Conservation (phyloP, 106 monocot species). For the Allium sativum region DNA sequence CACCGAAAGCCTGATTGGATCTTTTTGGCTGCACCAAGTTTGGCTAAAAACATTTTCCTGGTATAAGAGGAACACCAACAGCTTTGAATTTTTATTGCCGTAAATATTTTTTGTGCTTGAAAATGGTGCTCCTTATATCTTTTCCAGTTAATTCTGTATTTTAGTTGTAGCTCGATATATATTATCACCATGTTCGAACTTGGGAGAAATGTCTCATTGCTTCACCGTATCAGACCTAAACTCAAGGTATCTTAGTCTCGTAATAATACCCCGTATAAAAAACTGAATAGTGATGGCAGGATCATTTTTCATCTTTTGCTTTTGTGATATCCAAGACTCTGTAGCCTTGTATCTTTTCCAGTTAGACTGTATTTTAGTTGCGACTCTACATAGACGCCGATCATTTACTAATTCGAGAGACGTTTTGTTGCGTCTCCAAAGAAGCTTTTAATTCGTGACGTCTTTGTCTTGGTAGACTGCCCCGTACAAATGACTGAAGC, state of each 20-base stretch:
- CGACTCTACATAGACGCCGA: constrained; percentile 14
- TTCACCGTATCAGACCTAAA: not conserved
- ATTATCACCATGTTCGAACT: not conserved
- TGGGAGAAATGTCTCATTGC: not conserved
- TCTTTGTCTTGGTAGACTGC: constrained; percentile 6
- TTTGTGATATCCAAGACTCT: constrained; percentile 21
- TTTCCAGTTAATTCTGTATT: too few relatives aligned
- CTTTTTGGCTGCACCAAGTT: constrained; percentile 15
- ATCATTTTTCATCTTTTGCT: not conserved
- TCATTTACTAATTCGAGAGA: not conserved
- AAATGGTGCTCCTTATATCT: too few relatives aligned
- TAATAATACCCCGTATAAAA: constrained; percentile 9
- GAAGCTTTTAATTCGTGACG: not conserved
- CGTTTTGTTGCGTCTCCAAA: not conserved
- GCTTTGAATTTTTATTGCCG: constrained; percentile 37
- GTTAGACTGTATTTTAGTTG: constrained; percentile 24
- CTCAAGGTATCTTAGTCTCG: constrained; percentile 6
- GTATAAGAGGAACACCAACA: constrained; percentile 34
- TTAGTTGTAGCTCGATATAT: not conserved
- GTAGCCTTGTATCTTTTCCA: constrained; percentile 27
- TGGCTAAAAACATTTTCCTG: constrained; percentile 10
- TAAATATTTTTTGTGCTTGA: constrained; percentile 2
- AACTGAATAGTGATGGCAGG: constrained; percentile 15
- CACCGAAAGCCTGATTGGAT: constrained; percentile 25
- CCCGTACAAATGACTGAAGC: constrained; percentile 21